Percentiles rank a stretch among this genome's conserved stretches.
phyloP scores from a whole-genome alignment of 345 rosid species.

The Kandelia obovata region DNA sequence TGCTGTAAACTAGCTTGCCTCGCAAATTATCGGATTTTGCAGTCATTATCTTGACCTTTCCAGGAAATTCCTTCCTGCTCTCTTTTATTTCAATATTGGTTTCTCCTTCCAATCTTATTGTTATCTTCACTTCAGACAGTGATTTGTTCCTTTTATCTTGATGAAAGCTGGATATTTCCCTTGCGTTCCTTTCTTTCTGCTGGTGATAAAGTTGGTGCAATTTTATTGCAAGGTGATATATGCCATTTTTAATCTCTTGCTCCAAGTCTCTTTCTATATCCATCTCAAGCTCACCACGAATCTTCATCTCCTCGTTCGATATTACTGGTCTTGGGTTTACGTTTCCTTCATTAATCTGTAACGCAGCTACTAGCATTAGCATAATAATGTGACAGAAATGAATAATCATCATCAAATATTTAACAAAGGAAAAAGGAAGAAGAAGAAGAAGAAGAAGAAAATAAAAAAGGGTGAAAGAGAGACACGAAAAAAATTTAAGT shows the following conservation, averaged over 20 bases:
- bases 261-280: conserved; percentile 71
- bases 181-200: conserved; percentile 41
- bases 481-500: background rate
- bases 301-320: conserved; percentile 52
- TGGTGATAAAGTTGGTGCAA: conserved; percentile 61
- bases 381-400: background rate
- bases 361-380: background rate
- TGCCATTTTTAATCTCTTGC: conserved; percentile 72
- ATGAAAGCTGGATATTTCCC: conserved; percentile 8
- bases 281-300: conserved; percentile 62
- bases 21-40: conserved; percentile 3
- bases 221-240: conserved; percentile 58
- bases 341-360: conserved; percentile 17
- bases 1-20: background rate
- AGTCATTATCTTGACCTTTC: conserved; percentile 12
- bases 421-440: too few relatives aligned
- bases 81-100: conserved; percentile 65
- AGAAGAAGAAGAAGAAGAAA: too few relatives aligned
- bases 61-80: conserved; percentile 38
- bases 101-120: conserved; percentile 66
- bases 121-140: conserved; percentile 51
- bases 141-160: conserved; percentile 25
- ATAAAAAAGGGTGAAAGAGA: background rate
- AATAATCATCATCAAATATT: too few relatives aligned
- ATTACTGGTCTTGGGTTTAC: conserved; percentile 7